Evolutionary conservation across 2,329 filamentous ascomycete species (phyloP), one percentile per base, ranked within the genome.

Genomic region (Colletotrichum theobromicola): DNA sequence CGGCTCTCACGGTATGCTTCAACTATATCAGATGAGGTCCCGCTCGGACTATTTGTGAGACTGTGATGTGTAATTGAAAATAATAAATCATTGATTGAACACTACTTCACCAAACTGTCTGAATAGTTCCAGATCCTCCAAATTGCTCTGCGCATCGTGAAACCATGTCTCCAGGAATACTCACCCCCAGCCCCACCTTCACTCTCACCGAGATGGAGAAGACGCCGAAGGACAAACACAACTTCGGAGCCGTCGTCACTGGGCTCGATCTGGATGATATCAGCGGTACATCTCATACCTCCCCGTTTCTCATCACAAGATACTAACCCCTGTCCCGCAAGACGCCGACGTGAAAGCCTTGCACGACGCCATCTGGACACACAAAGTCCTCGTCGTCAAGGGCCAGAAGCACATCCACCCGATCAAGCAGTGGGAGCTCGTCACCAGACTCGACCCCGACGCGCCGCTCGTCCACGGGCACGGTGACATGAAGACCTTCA

Each of bases 351-450:
- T 50, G n/a, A 50, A 50, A 50, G n/a, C n/a, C 10, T 4, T 50
- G 3, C 42, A 50, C 42, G 42, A 21, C n/a, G 42, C 42, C 42
- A 50, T 50, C n/a, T 50, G 42, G 42, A 50, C 42, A 7, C n/a
- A 50, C 10, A 50, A 50, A 50, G 42, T 50, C 42, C 42, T 50
- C n/a, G 42, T 50, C 42, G 42, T 50, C 42, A 50, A 21, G 0
- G 42, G 42, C 5, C 42, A 50, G 42, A 50, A 50, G n/a, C 42
- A 50, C 42, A 80, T 88, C 1, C 76, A 78, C 10, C 85, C 86
- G 4, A 80, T 80, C 42, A 86, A 86, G 77, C 85, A 87, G 62
- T 87, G 85, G 86, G 84, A 87, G 60, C 79, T 87, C 2, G 84
- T 87, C 13, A 83, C 81, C 7, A 81, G 84, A 7, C 85, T 87